A percentile compares a stretch with the other conserved stretches of the same genome.
Conservation (phyloP, 768 basidiomycete genomes). For the Xerocomus brunneocitrinus region DNA sequence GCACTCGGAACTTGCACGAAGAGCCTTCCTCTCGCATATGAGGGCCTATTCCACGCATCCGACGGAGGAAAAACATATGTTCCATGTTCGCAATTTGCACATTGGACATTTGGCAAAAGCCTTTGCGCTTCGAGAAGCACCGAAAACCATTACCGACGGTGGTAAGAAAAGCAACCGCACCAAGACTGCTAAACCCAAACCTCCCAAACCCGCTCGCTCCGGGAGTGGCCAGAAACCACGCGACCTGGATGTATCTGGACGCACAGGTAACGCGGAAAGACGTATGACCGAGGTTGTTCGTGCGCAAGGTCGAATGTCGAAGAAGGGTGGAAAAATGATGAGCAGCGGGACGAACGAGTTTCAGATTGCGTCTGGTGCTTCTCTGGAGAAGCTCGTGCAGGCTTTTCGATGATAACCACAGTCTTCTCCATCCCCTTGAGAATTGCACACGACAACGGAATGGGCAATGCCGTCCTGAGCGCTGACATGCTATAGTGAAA, state of each 20-base stretch:
- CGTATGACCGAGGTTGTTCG: slow-evolving; percentile 87
- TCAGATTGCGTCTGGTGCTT: slow-evolving; percentile 64
- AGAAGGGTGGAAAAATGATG: slow-evolving; percentile 72
- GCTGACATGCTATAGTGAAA: too few relatives aligned
- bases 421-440: too few relatives aligned
- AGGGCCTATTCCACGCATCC: slow-evolving; percentile 98
- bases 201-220: slow-evolving; percentile 1
- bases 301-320: slow-evolving; percentile 73
- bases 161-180: slow-evolving; percentile 14
- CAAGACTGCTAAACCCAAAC: slow-evolving; percentile 3
- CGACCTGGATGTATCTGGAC: slow-evolving; percentile 35
- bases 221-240: slow-evolving; percentile 19
- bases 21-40: slow-evolving; percentile 88
- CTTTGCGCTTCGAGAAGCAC: slow-evolving; percentile 86
- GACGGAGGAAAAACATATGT: slow-evolving; percentile 90
- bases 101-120: slow-evolving; percentile 92
- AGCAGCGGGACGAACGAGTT: slow-evolving; percentile 69
- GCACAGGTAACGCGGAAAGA: slow-evolving; percentile 57
- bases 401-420: slow-evolving; percentile 11
- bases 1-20: slow-evolving; percentile 75
- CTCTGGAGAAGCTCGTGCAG: slow-evolving; percentile 56
- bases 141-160: slow-evolving; percentile 36
- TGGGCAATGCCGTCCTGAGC: too few relatives aligned
- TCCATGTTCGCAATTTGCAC: slow-evolving; percentile 92
- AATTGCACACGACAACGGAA: too few relatives aligned